A percentile compares a stretch with the other conserved stretches of the same genome.
Conservation (phyloP, 2,329 filamentous ascomycete species). For the Aureobasidium sp. region DNA sequence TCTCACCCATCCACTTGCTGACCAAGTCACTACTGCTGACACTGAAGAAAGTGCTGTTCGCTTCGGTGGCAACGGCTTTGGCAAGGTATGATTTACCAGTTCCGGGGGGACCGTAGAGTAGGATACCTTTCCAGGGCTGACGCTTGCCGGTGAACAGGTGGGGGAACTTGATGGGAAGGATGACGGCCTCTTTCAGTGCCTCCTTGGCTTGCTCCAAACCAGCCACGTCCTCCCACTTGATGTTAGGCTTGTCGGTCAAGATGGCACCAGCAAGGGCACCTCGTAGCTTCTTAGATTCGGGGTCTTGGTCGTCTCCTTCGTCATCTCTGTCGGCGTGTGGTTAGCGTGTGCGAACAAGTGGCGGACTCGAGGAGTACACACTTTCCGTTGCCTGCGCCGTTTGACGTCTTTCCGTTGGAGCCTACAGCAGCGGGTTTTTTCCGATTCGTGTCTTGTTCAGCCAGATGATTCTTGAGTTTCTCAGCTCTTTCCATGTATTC, state of each 20-base stretch:
- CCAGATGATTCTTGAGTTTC: slow-evolving; percentile 88
- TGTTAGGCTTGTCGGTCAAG: slow-evolving; percentile 87
- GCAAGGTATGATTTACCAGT: slow-evolving; percentile 97
- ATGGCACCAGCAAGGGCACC: slow-evolving; percentile 88
- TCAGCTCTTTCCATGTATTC: slow-evolving; percentile 99
- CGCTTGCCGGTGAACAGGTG: slow-evolving; percentile 93
- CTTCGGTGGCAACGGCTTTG: slow-evolving; percentile 95
- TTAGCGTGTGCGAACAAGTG: background rate
- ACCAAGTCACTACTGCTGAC: slow-evolving; percentile 96
- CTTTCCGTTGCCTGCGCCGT: slow-evolving; percentile 54
- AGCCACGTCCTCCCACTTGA: slow-evolving; percentile 97
- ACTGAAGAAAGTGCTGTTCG: slow-evolving; percentile 98
- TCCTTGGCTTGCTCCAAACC: slow-evolving; percentile 92
- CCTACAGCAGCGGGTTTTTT: slow-evolving; percentile 66
- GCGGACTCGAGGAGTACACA: slow-evolving; percentile 23
- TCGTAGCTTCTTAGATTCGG: slow-evolving; percentile 90
- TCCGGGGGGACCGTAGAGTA: slow-evolving; percentile 91
- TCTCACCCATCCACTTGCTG: slow-evolving; percentile 99
- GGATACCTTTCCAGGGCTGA: slow-evolving; percentile 96
- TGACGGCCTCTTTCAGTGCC: slow-evolving; percentile 93
- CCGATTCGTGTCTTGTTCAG: slow-evolving; percentile 59
- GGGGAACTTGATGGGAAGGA: slow-evolving; percentile 96
- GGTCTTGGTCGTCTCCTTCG: slow-evolving; percentile 64
- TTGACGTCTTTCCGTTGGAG: slow-evolving; percentile 58
- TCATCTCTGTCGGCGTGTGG: slow-evolving; percentile 24